Base-by-base conservation (phyloP, 257 asterid species). In the Primulina eburnea region DNA sequence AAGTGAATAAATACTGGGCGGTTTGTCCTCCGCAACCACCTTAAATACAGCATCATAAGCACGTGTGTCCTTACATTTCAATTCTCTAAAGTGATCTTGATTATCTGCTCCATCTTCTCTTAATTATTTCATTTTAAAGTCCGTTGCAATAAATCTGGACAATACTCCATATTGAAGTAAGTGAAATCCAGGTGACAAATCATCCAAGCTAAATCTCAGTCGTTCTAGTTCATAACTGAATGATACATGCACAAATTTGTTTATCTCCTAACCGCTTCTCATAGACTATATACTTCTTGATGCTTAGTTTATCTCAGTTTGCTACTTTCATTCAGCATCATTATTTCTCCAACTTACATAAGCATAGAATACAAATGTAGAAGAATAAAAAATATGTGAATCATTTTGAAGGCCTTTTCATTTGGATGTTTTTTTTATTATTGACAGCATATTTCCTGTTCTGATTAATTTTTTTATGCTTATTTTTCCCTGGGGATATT, bases 401-500 rank as follows among this genome's bases (percentile, higher is more conserved):
- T 32, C n/a, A 60, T 63, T 3, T 2, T 58, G 28, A 59, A 43
- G 62, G 21, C 64, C 16, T 63, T 61, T 50, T 47, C 57, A 32
- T 4, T 29, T 21, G 24, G 24, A 21, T 21, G 24, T 21, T 21
- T 21, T 18, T 18, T 52, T 70, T 24, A 56, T 60, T 50, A 65
- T 38, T 59, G 37, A 68, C 43, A 59, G 33, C 53, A 66, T 37
- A 59, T 26, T 60, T 71, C 14, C 69, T 59, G 53, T 30, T 64
- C n/a, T 53, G 77, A 30, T 9, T 16, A 62, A 34, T 62, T 32
- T 52, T 32, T n/a, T 77, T 30, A 12, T 79, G n/a, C 52, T 58
- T 75, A 59, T 58, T 73, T 60, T 18, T 30, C 64, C 65, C 73
- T 62, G 72, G 71, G 59, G 53, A 47, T 5, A 74, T 69, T 68